Evolutionary conservation across 2,329 filamentous ascomycete species (phyloP).

Genomic region (Fusarium haematococcum): DNA sequence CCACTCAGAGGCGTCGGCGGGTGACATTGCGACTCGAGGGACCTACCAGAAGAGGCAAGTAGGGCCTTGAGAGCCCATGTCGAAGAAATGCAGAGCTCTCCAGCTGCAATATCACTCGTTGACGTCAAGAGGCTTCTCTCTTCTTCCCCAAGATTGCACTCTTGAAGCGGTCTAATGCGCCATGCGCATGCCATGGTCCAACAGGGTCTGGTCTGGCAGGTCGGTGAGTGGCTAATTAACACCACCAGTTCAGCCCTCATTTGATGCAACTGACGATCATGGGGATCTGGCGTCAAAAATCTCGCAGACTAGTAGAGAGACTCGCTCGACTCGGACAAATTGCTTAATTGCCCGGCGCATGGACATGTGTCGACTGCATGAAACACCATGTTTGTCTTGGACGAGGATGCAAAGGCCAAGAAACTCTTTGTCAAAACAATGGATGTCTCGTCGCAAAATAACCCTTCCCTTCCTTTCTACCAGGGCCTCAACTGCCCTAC

Average conservation of each 20-base stretch:
- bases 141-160: conserved; percentile 24
- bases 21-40: conserved; percentile 25
- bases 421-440: conserved; percentile 10
- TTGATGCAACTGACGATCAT: conserved; percentile 23
- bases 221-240: conserved; percentile 28
- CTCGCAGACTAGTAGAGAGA: neutral
- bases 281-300: conserved; percentile 8
- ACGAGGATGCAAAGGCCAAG: neutral
- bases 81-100: neutral
- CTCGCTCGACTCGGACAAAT: neutral
- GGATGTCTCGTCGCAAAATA: conserved; percentile 8
- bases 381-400: conserved; percentile 1
- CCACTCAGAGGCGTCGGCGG: conserved; percentile 18
- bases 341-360: neutral
- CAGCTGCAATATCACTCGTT: conserved; percentile 8
- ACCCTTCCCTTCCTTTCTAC: neutral
- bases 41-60: conserved; percentile 29
- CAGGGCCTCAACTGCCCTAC: conserved; percentile 1
- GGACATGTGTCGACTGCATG: neutral
- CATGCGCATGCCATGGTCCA: neutral
- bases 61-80: neutral
- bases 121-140: conserved; percentile 12
- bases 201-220: conserved; percentile 4
- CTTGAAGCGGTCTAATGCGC: conserved; percentile 10
- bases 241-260: conserved; percentile 12